A percentile compares a stretch with the other conserved stretches of the same genome.
Conservation (phyloP, 1,284 basidiomycete species). For the Puccinia hordei region DNA sequence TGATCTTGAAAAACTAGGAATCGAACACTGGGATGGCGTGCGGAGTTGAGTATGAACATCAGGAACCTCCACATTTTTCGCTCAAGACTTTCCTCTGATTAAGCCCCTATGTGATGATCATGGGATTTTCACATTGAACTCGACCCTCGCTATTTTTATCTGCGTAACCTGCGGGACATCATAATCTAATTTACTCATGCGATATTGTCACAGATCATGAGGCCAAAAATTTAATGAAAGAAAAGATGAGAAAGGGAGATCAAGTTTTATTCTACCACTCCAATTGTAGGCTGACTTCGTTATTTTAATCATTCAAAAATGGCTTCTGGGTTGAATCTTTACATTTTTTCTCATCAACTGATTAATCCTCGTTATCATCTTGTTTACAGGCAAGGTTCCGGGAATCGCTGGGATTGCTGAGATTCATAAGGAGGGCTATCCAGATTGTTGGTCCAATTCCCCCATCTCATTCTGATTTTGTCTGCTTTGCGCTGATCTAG, state of each 20-base stretch:
- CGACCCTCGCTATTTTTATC: not conserved
- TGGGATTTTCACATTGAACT: not conserved
- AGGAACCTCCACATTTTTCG: not conserved
- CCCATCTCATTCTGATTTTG: slow-evolving; percentile 33
- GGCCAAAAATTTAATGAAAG: slow-evolving; percentile 87
- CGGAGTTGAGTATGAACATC: slow-evolving; percentile 16
- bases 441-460: slow-evolving; percentile 70
- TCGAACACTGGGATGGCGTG: slow-evolving; percentile 41
- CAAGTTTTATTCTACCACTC: slow-evolving; percentile 78
- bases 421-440: slow-evolving; percentile 73
- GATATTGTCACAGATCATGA: slow-evolving; percentile 66
- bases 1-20: slow-evolving; percentile 12
- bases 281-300: slow-evolving; percentile 67
- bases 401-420: slow-evolving; percentile 35
- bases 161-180: not conserved
- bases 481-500: slow-evolving; percentile 51
- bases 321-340: slow-evolving; percentile 60
- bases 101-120: not conserved
- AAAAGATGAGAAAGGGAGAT: slow-evolving; percentile 78
- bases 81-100: not conserved
- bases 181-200: not conserved
- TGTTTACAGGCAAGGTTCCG: slow-evolving; percentile 65
- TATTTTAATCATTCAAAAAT: not conserved
- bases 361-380: not conserved
- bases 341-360: slow-evolving; percentile 57